Conservation (phyloP, 2,329 filamentous ascomycete species). For the Akanthomyces dipterigenus region DNA sequence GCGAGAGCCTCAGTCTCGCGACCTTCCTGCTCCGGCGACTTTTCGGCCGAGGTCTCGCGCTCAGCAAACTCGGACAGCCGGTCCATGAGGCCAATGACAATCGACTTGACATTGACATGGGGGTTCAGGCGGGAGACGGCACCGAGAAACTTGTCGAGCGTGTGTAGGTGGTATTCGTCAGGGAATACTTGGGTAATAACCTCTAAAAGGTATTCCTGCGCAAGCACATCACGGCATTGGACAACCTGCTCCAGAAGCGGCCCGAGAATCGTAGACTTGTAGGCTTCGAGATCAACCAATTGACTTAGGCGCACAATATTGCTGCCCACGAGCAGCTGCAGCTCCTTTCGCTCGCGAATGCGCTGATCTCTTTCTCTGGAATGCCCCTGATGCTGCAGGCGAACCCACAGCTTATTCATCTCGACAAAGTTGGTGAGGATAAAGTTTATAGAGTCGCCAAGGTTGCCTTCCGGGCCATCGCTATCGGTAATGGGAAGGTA, state of each 20-base stretch:
- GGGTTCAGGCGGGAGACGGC: constrained; percentile 91
- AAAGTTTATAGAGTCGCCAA: constrained; percentile 97
- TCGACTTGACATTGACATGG: constrained; percentile 95
- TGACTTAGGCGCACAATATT: constrained; percentile 94
- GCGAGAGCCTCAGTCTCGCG: constrained; percentile 78
- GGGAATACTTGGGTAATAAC: constrained; percentile 99
- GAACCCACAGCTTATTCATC: constrained; percentile 99
- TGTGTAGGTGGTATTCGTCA: constrained; percentile 96
- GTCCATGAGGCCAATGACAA: constrained; percentile 97
- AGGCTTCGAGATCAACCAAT: constrained; percentile 87
- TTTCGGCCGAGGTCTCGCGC: constrained; percentile 68
- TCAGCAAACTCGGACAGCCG: constrained; percentile 91
- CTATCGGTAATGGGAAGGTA: constrained; percentile 72
- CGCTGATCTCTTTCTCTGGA: constrained; percentile 90
- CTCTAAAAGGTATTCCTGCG: constrained; percentile 94
- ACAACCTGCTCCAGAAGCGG: constrained; percentile 94
- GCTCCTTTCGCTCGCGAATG: constrained; percentile 88
- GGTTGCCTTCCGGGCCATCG: constrained; percentile 89
- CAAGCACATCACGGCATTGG: constrained; percentile 92
- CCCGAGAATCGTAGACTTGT: constrained; percentile 82
- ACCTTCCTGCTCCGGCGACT: constrained; percentile 64
- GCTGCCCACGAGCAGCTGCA: constrained; percentile 91
- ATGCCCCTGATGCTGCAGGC: constrained; percentile 93
- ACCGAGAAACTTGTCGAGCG: constrained; percentile 87
- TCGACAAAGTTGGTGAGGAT: constrained; percentile 98